phyloP scores from a whole-genome alignment of 441 rosid genomes.

The Capsella rubella region DNA sequence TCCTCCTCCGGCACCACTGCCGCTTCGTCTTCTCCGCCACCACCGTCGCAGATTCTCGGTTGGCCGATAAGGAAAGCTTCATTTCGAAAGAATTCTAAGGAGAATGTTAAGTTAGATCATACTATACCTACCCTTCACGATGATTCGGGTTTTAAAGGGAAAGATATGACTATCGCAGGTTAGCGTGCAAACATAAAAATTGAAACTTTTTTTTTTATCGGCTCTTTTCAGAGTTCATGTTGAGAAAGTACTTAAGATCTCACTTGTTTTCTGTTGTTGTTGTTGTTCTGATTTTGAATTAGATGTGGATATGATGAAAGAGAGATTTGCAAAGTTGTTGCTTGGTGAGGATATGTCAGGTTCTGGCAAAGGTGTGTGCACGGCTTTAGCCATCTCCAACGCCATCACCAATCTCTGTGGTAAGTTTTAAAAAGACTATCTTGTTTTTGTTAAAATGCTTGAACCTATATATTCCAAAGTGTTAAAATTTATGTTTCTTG shows the following conservation, averaged over 20 bases:
- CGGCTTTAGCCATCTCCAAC: constrained; percentile 72
- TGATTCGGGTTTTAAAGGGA: constrained; percentile 47
- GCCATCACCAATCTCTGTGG: constrained; percentile 78
- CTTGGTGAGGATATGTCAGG: constrained; percentile 89
- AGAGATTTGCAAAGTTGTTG: constrained; percentile 71
- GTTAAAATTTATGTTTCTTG: neutral
- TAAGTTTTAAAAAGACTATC: constrained; percentile 23
- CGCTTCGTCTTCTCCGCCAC: constrained; percentile 48
- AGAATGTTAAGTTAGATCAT: constrained; percentile 43
- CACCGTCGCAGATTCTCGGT: constrained; percentile 64
- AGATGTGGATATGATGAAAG: constrained; percentile 75
- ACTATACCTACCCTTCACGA: constrained; percentile 34
- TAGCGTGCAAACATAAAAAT: constrained; percentile 31
- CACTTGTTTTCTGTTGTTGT: neutral
- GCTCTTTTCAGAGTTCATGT: neutral
- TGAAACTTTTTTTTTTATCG: neutral
- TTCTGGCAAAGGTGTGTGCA: constrained; percentile 73
- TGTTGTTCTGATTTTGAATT: constrained; percentile 14
- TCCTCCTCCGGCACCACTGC: constrained; percentile 39
- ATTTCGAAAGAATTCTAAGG: constrained; percentile 47
- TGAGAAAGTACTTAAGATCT: neutral
- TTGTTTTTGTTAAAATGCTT: constrained; percentile 20
- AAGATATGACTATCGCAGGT: constrained; percentile 60
- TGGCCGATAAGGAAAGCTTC: constrained; percentile 90
- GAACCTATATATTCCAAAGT: constrained; percentile 16